phyloP scores from a whole-genome alignment of 306 rosid genomes.

The Trichosanthes truncata region DNA sequence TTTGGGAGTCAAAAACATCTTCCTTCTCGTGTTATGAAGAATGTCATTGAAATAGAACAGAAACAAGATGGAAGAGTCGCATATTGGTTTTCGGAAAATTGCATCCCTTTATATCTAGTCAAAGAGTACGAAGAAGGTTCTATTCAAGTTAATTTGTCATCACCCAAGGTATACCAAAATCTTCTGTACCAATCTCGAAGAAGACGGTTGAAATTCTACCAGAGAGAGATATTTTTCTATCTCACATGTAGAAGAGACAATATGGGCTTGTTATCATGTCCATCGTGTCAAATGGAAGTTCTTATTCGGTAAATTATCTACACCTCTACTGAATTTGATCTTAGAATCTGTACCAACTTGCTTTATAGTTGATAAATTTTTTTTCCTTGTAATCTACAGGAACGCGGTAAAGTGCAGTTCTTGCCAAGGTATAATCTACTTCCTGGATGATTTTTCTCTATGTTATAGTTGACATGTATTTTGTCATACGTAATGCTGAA shows the following conservation, averaged over 20 bases:
- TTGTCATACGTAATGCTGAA: neutral
- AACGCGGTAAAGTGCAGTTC: slow-evolving; percentile 55
- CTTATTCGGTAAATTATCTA: slow-evolving; percentile 42
- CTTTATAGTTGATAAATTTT: slow-evolving; percentile 8
- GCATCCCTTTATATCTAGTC: slow-evolving; percentile 75
- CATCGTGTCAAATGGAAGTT: slow-evolving; percentile 57
- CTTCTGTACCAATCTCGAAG: slow-evolving; percentile 29
- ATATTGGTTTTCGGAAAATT: slow-evolving; percentile 80
- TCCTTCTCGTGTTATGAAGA: slow-evolving; percentile 85
- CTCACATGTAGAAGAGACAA: slow-evolving; percentile 84
- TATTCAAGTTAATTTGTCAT: slow-evolving; percentile 20
- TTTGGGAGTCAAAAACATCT: slow-evolving; percentile 92
- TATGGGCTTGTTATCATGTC: slow-evolving; percentile 45
- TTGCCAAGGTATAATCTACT: slow-evolving; percentile 63
- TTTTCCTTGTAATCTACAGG: slow-evolving; percentile 41
- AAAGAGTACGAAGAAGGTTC: slow-evolving; percentile 63
- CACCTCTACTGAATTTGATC: neutral
- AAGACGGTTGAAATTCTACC: slow-evolving; percentile 33
- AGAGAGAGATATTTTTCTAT: slow-evolving; percentile 60
- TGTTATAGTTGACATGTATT: neutral
- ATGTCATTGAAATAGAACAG: slow-evolving; percentile 55
- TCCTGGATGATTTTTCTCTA: neutral
- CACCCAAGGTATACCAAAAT: slow-evolving; percentile 30
- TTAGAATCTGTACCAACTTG: neutral
- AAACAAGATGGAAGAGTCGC: slow-evolving; percentile 44